phyloP scores from a whole-genome alignment of 305 asterid species.

The Lippia alba region DNA sequence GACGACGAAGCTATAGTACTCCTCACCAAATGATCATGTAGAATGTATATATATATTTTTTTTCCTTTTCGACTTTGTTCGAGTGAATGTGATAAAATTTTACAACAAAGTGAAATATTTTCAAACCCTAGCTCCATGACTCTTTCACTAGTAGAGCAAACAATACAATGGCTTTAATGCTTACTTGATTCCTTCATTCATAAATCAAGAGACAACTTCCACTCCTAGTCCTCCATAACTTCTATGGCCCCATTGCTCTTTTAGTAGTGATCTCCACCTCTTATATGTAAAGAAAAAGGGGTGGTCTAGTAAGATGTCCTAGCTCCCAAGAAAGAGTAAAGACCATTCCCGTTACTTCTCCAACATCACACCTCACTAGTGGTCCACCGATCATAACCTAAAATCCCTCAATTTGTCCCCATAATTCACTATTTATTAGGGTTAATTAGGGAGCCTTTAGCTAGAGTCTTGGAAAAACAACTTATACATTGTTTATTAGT shows the following conservation, averaged over 20 bases:
- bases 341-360: slow-evolving; percentile 42
- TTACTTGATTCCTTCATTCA: background rate
- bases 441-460: too few relatives aligned
- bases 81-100: too few relatives aligned
- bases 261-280: slow-evolving; percentile 40
- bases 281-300: slow-evolving; percentile 25
- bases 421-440: background rate
- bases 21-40: too few relatives aligned
- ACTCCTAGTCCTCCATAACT: background rate
- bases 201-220: background rate
- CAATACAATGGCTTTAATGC: background rate
- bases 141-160: too few relatives aligned
- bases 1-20: too few relatives aligned
- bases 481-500: too few relatives aligned
- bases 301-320: slow-evolving; percentile 38
- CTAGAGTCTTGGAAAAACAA: too few relatives aligned
- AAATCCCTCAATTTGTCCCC: slow-evolving; percentile 20
- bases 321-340: slow-evolving; percentile 58
- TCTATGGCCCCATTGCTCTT: slow-evolving; percentile 37
- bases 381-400: slow-evolving; percentile 47
- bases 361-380: slow-evolving; percentile 50
- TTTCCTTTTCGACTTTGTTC: too few relatives aligned
- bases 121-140: background rate
- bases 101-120: too few relatives aligned
- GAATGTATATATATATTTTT: too few relatives aligned